Conservation (phyloP, 805 yeast genomes). For the Candida berthetii region DNA sequence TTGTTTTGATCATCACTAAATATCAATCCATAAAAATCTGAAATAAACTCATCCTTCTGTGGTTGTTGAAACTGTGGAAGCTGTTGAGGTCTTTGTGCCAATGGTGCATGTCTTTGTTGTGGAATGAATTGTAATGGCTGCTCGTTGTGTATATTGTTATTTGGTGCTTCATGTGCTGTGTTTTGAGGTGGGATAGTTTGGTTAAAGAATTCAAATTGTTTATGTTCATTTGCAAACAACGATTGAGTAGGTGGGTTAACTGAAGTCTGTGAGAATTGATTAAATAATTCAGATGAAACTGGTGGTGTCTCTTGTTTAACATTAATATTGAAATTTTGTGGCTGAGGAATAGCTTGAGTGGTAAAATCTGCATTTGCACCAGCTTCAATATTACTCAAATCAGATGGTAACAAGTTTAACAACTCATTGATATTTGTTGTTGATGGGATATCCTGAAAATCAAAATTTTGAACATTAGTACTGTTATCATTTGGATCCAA, state of each 20-base stretch:
- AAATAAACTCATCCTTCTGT: conserved; percentile 22
- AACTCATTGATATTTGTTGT: conserved; percentile 14
- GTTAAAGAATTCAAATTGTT: neutral
- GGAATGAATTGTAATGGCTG: neutral
- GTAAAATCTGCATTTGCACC: neutral
- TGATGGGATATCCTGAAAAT: conserved; percentile 17
- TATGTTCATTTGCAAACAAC: neutral
- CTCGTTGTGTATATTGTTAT: neutral
- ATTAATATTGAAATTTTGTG: neutral
- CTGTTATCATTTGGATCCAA: neutral
- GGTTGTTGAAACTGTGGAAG: conserved; percentile 1
- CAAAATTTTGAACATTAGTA: conserved; percentile 14
- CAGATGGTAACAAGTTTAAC: conserved; percentile 17
- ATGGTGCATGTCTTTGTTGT: neutral
- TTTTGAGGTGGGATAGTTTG: neutral
- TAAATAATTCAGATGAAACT: neutral
- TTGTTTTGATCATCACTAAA: conserved; percentile 31
- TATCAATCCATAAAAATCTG: conserved; percentile 39
- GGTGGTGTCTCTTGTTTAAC: neutral
- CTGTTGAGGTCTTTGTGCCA: neutral
- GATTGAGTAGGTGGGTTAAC: neutral
- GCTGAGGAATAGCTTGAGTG: no score
- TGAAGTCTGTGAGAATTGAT: no score
- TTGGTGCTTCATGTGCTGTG: neutral
- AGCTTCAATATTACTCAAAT: conserved; percentile 13